Base-by-base conservation (phyloP, 2,329 filamentous ascomycete species). In the Colletotrichum sp. region DNA sequence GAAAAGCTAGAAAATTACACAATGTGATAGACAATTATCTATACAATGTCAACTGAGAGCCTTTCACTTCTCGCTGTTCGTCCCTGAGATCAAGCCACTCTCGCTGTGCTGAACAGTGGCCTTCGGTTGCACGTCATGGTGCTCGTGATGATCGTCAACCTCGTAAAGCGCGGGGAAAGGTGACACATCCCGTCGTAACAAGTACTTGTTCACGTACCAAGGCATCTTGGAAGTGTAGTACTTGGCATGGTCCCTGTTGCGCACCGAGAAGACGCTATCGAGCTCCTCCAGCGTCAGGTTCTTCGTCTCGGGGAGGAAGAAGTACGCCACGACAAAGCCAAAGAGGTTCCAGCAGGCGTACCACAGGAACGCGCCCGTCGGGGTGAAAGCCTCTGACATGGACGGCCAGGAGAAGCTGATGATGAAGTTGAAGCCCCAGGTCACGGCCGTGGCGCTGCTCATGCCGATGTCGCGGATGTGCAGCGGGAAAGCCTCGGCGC, bases 401-500 rank as follows among this genome's bases (percentile, higher is more conserved):
- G 76, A 69, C 2, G 83, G 84, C 83, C 83, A 85, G 2, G 81
- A 82, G 21, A 85, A 79, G n/a, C 81, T 83, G 64, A 85, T 84
- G 78, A 85, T 81, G 59, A 85, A 85, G 77, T 85, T 85, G 79
- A 85, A 87, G 1, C 83, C 82, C 85, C 85, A 87, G 1, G 83
- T 85, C 15, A 85, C 85, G 0, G 86, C 84, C 0, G 85, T 86
- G 16, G 85, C 84, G 39, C 71, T 73, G 0, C 88, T 84, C 90
- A 91, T 91, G 16, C 89, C 90, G 69, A 90, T 87, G 12, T 89
- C 88, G 65, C 90, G 87, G 13, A 91, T 87, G 60, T 91, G 90
- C 0, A 92, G 82, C 0, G 90, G 90, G 78, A 91, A 92, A 0
- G 89, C 90, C 78, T 92, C 90, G 1, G 90, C 90, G 0, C 89